Evolutionary conservation across 768 basidiomycete genomes (phyloP).

Genomic region (Leccinum disarticulatum): DNA sequence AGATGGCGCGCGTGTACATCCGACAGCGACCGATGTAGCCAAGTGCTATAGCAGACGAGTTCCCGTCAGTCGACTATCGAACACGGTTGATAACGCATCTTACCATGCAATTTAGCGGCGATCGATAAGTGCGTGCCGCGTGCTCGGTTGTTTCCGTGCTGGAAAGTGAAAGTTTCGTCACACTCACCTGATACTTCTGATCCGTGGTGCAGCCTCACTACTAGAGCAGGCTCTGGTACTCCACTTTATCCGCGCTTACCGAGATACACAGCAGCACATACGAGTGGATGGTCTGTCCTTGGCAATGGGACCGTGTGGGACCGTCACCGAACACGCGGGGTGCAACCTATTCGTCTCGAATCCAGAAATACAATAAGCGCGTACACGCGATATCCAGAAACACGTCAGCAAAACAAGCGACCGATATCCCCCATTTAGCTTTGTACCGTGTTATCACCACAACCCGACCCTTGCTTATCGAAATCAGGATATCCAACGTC

Average conservation of each 20-base stretch:
- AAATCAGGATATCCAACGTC: conserved; percentile 54
- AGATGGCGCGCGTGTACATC: too few species aligned
- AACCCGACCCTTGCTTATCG: background rate
- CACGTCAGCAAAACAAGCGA: background rate
- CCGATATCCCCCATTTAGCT: background rate
- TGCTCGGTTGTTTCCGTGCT: background rate
- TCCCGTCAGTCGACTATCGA: too few species aligned
- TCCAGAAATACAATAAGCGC: background rate
- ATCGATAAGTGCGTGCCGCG: background rate
- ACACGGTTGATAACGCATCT: background rate
- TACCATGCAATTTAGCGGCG: background rate
- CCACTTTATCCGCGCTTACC: background rate
- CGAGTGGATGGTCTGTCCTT: background rate
- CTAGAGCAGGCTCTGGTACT: background rate
- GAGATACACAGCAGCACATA: background rate
- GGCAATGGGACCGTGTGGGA: background rate
- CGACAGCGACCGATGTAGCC: too few species aligned
- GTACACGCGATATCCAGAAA: background rate
- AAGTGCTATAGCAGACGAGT: too few species aligned
- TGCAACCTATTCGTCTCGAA: background rate
- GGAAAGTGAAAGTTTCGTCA: background rate
- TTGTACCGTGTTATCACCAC: background rate
- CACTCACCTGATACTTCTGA: background rate
- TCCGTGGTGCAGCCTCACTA: background rate
- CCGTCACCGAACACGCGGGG: background rate